Percentiles rank a stretch among this genome's conserved stretches.
These are phyloP conservation scores for Syncephalastrum contaminatum DNA, from an alignment of 371 early-diverging fungal species.

Conservation along the genomic window DNA sequence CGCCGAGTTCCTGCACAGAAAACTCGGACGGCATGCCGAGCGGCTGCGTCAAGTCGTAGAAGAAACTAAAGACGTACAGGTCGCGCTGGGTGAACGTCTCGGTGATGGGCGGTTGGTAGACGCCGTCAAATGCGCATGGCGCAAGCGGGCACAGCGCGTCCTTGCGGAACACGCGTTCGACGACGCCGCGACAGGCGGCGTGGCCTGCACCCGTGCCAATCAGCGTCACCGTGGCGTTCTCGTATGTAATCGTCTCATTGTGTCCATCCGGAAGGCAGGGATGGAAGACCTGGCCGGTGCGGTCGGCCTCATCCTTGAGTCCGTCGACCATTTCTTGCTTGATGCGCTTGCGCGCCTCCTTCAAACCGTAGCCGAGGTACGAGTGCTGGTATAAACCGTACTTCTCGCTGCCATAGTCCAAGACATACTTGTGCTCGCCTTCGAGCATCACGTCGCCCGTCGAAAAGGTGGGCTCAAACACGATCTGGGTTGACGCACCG, in stretches of 20 bases:
- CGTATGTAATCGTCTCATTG: slow-evolving; percentile 23
- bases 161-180: slow-evolving; percentile 63
- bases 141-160: slow-evolving; percentile 48
- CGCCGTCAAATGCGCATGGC: slow-evolving; percentile 91
- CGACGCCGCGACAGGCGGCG: slow-evolving; percentile 53
- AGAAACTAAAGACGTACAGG: slow-evolving; percentile 92
- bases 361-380: slow-evolving; percentile 90
- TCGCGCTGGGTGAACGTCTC: slow-evolving; percentile 72
- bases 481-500: slow-evolving; percentile 95
- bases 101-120: slow-evolving; percentile 83
- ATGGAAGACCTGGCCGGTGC: slow-evolving; percentile 16
- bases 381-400: slow-evolving; percentile 92
- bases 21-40: slow-evolving; percentile 68
- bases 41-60: slow-evolving; percentile 86
- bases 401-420: slow-evolving; percentile 65
- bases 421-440: slow-evolving; percentile 68
- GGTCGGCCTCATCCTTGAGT: slow-evolving; percentile 28
- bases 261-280: slow-evolving; percentile 27
- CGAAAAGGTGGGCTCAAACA: slow-evolving; percentile 81
- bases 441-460: slow-evolving; percentile 43
- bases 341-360: slow-evolving; percentile 68
- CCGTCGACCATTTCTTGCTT: slow-evolving; percentile 22
- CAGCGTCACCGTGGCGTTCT: slow-evolving; percentile 18
- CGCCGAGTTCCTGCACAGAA: slow-evolving; percentile 62
- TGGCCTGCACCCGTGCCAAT: slow-evolving; percentile 58